Base-by-base conservation (phyloP, 139 green algal genomes). In the Chlorella vulgaris region DNA sequence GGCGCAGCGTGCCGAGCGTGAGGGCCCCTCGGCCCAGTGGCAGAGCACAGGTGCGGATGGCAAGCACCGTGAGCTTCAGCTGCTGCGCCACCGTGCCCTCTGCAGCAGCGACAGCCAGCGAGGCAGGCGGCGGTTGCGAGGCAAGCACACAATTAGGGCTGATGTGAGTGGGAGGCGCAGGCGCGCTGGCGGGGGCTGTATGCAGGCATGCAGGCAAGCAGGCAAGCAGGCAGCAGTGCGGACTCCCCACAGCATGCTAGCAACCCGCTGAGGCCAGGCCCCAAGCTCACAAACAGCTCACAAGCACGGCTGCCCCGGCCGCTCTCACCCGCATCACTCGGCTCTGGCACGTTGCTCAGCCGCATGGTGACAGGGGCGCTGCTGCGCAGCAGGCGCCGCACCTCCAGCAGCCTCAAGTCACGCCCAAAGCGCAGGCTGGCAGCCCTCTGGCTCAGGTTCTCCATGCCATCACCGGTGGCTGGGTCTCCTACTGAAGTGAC, bases 41-140 rank as follows among this genome's bases (percentile, higher is more conserved):
- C 38, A 97, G 83, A 2, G 91, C 90, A 86, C 94, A 91, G 13
- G 93, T 98, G 65, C 94, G 91, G 36, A 90, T 53, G n/a, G 90
- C 91, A 28, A 93, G 82, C 35, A 86, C 81, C 74, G 91, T 88
- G 31, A 98, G 87, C 80, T 87, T 87, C 3, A 84, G 42, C 86
- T 94, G 89, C 82, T 91, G 86, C 51, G 75, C 69, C 24, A 65
- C 58, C 15, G 78, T 53, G 42, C 69, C 81, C n/a, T 84, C 43
- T 68, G 66, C 80, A 74, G 28, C 61, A 76, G 58, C 36, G 38
- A 36, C 78, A 26, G 31, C 35, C 0, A 40, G 36, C 7, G 38
- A 26, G 24, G 24, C 4, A 5, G n/a, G n/a, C n/a, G n/a, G n/a
- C n/a, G n/a, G n/a, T n/a, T n/a, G n/a, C n/a, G n/a, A n/a, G n/a